phyloP scores from a whole-genome alignment of 345 rosid genomes.

The Diplotaxis tenuifolia region DNA sequence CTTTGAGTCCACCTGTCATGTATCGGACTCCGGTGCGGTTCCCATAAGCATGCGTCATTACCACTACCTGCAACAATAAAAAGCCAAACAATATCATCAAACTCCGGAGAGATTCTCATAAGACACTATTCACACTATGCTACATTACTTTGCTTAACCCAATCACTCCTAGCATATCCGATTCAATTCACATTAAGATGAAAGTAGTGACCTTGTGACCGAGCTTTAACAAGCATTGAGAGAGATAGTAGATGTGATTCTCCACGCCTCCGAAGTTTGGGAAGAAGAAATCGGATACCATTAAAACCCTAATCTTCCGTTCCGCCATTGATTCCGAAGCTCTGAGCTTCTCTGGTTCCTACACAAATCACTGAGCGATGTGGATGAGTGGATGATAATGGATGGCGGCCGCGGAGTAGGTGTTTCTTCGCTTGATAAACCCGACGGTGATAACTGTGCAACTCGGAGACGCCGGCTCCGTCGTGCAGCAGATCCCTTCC shows the following conservation, averaged over 20 bases:
- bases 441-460: too few relatives aligned
- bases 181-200: too few relatives aligned
- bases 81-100: too few relatives aligned
- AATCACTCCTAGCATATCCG: too few relatives aligned
- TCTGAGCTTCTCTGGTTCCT: not conserved
- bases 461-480: too few relatives aligned
- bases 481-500: too few relatives aligned
- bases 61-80: constrained; percentile 57
- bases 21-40: constrained; percentile 82
- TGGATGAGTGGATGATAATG: too few relatives aligned
- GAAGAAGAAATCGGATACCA: constrained; percentile 97
- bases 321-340: constrained; percentile 43
- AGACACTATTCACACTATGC: too few relatives aligned
- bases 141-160: too few relatives aligned
- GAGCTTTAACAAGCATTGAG: constrained; percentile 85
- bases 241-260: constrained; percentile 84
- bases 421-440: too few relatives aligned
- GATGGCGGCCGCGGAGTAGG: too few relatives aligned
- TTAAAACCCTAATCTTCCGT: constrained; percentile 64
- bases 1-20: constrained; percentile 90
- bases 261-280: constrained; percentile 98
- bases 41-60: constrained; percentile 94
- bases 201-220: constrained; percentile 99
- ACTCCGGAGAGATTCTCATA: too few relatives aligned
- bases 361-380: not conserved